Evolutionary conservation across 179 eudicot genomes (phyloP), one percentile per base, ranked within the genome.

Genomic region (Dionaea muscipula): DNA sequence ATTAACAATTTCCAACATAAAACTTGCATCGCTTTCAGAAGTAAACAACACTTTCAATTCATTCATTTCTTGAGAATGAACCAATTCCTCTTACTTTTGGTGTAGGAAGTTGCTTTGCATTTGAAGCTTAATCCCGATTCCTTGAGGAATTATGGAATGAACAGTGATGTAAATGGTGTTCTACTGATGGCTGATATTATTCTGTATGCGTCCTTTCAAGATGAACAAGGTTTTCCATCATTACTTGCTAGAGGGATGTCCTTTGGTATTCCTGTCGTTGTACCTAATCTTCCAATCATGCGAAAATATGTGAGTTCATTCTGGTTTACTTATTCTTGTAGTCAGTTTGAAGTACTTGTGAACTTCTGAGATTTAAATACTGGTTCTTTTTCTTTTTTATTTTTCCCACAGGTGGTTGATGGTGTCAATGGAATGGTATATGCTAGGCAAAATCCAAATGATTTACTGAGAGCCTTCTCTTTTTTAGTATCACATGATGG

Each of bases 351-450:
- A 26, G 27, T 6, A 16, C 18, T 49, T 49, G 11, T 13, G 17
- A 17, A 16, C 18, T 49, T 6, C n/a, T n/a, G n/a, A n/a, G n/a
- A 22, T 15, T 5, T 24, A 24, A 11, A 21, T 24, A 1, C 8
- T 6, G 0, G n/a, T 49, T 3, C 1, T 43, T 49, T 28, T 28
- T 28, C 3, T 28, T 28, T 16, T 49, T 24, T 49, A 1, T 17
- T 14, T 12, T 1, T 21, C 7, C 27, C 18, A 46, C 80, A 90
- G 97, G 73, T 86, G 60, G 67, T 63, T 70, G 77, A 90, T 75
- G 90, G 94, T 56, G 95, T 86, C 35, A 81, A 86, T 71, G 97
- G 90, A 61, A 75, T 90, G 76, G 67, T 84, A 21, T 83, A 83
- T 62, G 65, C 76, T 27, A 75, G 72, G 66, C 84, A 81, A 54